Percentiles rank a stretch among this genome's conserved stretches.
phyloP scores from a whole-genome alignment of 2,329 filamentous ascomycete genomes.

The Fusarium haematococcum region DNA sequence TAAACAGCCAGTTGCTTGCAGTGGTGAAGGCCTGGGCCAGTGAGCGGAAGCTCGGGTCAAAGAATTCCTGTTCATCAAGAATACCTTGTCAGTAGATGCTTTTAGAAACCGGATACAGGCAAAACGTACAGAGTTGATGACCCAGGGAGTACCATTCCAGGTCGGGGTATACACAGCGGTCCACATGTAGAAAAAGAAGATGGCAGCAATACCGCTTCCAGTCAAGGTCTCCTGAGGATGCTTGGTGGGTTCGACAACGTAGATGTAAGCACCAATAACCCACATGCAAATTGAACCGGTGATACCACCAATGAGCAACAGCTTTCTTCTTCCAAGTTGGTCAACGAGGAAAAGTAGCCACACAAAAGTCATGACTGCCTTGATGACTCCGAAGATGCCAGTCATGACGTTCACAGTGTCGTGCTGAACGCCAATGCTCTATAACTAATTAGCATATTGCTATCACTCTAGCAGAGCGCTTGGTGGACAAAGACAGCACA shows the following conservation, averaged over 20 bases:
- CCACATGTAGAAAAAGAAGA: constrained; percentile 77
- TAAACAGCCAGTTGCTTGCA: constrained; percentile 67
- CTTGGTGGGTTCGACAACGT: constrained; percentile 51
- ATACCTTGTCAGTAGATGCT: background rate
- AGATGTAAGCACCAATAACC: constrained; percentile 69
- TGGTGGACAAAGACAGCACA: background rate
- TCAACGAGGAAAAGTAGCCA: constrained; percentile 75
- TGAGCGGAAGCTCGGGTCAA: constrained; percentile 55
- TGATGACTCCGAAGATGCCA: constrained; percentile 76
- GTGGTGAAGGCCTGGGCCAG: constrained; percentile 70
- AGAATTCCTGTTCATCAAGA: constrained; percentile 61
- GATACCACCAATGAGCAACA: constrained; percentile 70
- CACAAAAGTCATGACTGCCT: constrained; percentile 71
- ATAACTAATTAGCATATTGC: constrained; percentile 1
- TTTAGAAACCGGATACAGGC: background rate
- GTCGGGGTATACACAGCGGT: constrained; percentile 64
- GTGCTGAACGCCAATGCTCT: constrained; percentile 27
- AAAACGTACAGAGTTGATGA: constrained; percentile 59
- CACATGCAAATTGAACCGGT: constrained; percentile 71
- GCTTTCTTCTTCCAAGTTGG: constrained; percentile 55
- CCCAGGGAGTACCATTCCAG: constrained; percentile 73
- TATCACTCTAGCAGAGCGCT: background rate
- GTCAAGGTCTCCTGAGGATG: constrained; percentile 51
- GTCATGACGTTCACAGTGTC: constrained; percentile 63
- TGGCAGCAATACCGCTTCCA: constrained; percentile 65